phyloP scores from a whole-genome alignment of 495 filamentous ascomycete genomes.

The Daldinia vernicosa region DNA sequence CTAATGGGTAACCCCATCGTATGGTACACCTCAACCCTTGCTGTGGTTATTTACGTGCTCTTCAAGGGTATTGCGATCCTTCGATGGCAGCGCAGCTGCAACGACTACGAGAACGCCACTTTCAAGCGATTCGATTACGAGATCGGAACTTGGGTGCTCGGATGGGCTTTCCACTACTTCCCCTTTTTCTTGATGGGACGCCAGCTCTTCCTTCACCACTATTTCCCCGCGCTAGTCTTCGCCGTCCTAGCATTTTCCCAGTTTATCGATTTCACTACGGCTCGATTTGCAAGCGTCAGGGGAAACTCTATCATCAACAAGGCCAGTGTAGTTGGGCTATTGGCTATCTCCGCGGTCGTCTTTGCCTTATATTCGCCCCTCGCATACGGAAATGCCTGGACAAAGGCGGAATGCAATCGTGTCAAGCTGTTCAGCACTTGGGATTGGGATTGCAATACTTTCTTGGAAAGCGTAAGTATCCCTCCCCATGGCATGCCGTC shows the following conservation, averaged over 20 bases:
- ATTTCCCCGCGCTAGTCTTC: constrained; percentile 95
- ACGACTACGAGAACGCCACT: constrained; percentile 78
- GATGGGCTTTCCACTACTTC: constrained; percentile 96
- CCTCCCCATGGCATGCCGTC: constrained; percentile 48
- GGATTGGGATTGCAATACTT: constrained; percentile 98
- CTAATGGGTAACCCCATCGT: constrained; percentile 94
- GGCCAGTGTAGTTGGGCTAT: constrained; percentile 70
- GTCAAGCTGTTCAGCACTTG: constrained; percentile 89
- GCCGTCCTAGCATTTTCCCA: constrained; percentile 89
- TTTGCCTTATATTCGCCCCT: constrained; percentile 88
- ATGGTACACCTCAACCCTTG: constrained; percentile 91
- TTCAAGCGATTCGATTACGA: constrained; percentile 99
- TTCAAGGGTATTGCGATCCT: constrained; percentile 91
- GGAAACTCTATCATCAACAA: constrained; percentile 79
- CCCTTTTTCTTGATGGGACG: constrained; percentile 98
- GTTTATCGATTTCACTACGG: constrained; percentile 82
- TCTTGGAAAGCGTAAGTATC: constrained; percentile 83
- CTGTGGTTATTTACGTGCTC: constrained; percentile 75
- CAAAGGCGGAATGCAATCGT: constrained; percentile 79
- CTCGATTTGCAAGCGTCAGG: constrained; percentile 75
- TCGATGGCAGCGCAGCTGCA: constrained; percentile 91
- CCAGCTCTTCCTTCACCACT: constrained; percentile 97
- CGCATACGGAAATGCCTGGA: constrained; percentile 95
- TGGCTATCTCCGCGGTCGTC: constrained; percentile 74
- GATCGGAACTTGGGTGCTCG: constrained; percentile 86